Evolutionary conservation across 225 moss, liverwort and hornwort genomes (phyloP).

Genomic region (Rhytidiadelphus loreus): DNA sequence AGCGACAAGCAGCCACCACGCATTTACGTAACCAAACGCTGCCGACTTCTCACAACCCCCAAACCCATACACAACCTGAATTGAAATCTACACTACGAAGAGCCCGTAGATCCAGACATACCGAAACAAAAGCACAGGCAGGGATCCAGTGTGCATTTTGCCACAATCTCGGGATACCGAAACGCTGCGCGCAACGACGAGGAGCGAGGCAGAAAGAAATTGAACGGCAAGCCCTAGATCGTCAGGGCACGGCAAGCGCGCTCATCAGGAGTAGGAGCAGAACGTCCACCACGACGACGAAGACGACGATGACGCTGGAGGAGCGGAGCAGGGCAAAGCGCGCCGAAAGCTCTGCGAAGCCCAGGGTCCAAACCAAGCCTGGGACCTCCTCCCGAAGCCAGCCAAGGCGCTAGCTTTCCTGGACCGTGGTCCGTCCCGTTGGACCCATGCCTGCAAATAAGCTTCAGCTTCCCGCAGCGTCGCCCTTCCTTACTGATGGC

Average conservation of each 20-base stretch:
- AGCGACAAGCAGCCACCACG: constrained; percentile 23
- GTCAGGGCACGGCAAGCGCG: not conserved
- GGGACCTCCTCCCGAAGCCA: not conserved
- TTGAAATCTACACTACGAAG: not conserved
- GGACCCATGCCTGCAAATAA: not conserved
- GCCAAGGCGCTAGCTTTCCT: not conserved
- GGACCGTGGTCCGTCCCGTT: not conserved
- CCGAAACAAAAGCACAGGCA: not conserved
- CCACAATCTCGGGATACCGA: not conserved
- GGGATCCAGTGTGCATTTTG: constrained; percentile 5
- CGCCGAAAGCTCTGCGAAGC: not conserved
- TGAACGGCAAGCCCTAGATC: constrained; percentile 11
- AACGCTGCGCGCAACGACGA: not conserved
- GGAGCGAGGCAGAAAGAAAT: not conserved
- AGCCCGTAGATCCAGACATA: not conserved
- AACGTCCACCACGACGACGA: not conserved
- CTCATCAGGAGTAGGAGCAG: not conserved
- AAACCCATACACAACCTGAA: not conserved
- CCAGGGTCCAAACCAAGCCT: not conserved
- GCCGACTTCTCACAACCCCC: not conserved
- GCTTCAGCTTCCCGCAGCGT: not conserved
- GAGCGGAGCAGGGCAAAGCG: not conserved
- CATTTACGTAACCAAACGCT: not conserved
- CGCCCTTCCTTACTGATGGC: not conserved
- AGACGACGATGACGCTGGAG: not conserved